Conservation (phyloP, 805 yeast genomes). For the Tanozyma kutaoensis region DNA sequence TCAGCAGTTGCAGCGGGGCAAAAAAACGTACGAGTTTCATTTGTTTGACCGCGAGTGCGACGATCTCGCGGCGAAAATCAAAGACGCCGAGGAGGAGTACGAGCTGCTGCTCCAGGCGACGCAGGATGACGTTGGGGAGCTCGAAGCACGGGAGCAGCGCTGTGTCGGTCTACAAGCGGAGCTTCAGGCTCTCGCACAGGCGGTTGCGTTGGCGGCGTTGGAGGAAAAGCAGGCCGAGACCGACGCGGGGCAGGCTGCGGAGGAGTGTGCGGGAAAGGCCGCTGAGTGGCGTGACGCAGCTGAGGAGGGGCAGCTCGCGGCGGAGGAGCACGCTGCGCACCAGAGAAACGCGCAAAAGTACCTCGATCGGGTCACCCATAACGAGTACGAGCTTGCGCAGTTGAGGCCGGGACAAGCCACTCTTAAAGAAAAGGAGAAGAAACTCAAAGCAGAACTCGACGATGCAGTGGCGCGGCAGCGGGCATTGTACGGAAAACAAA, state of each 20-base stretch:
- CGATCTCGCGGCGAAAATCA: slow-evolving; percentile 42
- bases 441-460: slow-evolving; percentile 12
- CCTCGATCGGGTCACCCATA: slow-evolving; percentile 13
- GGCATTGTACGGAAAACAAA: slow-evolving; percentile 50
- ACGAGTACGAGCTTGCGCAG: slow-evolving; percentile 12
- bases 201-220: slow-evolving; percentile 36
- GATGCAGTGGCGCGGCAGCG: no score
- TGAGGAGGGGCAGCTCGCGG: slow-evolving; percentile 15
- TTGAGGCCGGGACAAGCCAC: slow-evolving; percentile 25
- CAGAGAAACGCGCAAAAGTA: no score
- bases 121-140: slow-evolving; percentile 36
- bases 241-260: slow-evolving; percentile 36
- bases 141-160: slow-evolving; percentile 47
- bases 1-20: slow-evolving; percentile 52
- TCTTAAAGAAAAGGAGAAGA: slow-evolving; percentile 27
- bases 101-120: slow-evolving; percentile 37
- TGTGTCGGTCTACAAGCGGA: slow-evolving; percentile 31
- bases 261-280: slow-evolving; percentile 33
- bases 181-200: slow-evolving; percentile 32
- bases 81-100: slow-evolving; percentile 42
- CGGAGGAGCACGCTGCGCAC: slow-evolving; percentile 9
- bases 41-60: slow-evolving; percentile 65
- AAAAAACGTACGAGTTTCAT: slow-evolving; percentile 62
- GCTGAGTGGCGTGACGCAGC: slow-evolving; percentile 24
- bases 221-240: slow-evolving; percentile 43